Percentiles rank a stretch among this genome's conserved stretches.
phyloP scores from a whole-genome alignment of 2,329 filamentous ascomycete genomes.

The Cladosporium sp. region DNA sequence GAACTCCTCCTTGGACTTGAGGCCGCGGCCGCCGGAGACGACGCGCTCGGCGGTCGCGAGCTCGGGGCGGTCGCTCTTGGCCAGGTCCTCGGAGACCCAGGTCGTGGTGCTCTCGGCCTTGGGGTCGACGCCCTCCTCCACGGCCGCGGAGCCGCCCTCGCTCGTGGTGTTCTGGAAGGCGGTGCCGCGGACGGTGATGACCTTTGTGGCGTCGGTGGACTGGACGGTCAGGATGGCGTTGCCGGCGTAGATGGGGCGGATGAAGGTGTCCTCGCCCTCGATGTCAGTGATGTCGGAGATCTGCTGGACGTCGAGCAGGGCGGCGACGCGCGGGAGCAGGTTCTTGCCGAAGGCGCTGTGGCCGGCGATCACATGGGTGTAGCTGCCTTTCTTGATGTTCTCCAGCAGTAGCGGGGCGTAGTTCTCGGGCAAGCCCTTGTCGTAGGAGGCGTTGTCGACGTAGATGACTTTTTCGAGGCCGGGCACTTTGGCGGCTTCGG shows the following conservation, averaged over 20 bases:
- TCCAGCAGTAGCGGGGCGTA: slow-evolving; percentile 88
- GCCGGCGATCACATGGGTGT: slow-evolving; percentile 82
- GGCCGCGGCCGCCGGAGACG: slow-evolving; percentile 85
- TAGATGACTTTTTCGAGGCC: slow-evolving; percentile 88
- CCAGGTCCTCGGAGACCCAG: slow-evolving; percentile 90
- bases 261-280: slow-evolving; percentile 86
- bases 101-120: slow-evolving; percentile 67
- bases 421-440: slow-evolving; percentile 91
- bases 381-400: slow-evolving; percentile 93
- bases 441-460: slow-evolving; percentile 83
- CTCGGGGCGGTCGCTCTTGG: slow-evolving; percentile 90
- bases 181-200: slow-evolving; percentile 89
- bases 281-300: slow-evolving; percentile 86
- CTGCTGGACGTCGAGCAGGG: slow-evolving; percentile 85
- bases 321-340: slow-evolving; percentile 82
- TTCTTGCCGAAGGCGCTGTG: slow-evolving; percentile 98
- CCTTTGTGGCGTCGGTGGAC: slow-evolving; percentile 75
- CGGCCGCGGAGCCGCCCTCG: slow-evolving; percentile 64
- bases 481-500: slow-evolving; percentile 79
- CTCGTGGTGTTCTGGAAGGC: slow-evolving; percentile 73
- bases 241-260: slow-evolving; percentile 93
- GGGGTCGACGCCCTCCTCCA: slow-evolving; percentile 79
- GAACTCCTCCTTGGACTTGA: slow-evolving; percentile 98
- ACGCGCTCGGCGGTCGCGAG: slow-evolving; percentile 82
- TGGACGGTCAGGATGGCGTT: slow-evolving; percentile 96